phyloP scores from a whole-genome alignment of 257 asterid genomes.

The Solanum habrochaites region DNA sequence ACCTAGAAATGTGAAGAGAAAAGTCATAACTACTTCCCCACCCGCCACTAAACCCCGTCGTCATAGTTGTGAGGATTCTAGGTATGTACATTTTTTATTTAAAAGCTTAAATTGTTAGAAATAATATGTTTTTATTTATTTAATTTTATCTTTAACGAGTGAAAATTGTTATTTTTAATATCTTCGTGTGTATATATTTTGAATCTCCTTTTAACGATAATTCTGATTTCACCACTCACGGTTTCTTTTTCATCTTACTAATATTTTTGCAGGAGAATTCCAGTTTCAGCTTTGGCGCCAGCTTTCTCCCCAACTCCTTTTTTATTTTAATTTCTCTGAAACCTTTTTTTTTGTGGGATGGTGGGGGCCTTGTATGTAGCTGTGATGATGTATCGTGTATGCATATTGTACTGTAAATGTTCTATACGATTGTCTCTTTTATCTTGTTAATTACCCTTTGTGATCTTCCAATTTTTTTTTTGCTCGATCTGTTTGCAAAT shows the following conservation, averaged over 20 bases:
- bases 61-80: slow-evolving; percentile 1
- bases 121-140: too few species aligned
- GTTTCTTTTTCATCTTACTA: background rate
- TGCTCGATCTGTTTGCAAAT: too few species aligned
- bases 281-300: slow-evolving; percentile 16
- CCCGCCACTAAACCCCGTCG: slow-evolving; percentile 9
- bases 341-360: background rate
- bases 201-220: background rate
- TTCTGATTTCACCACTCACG: background rate
- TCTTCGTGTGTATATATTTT: background rate
- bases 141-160: too few species aligned
- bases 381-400: background rate
- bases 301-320: slow-evolving; percentile 40
- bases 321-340: slow-evolving; percentile 30
- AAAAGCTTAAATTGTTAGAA: background rate
- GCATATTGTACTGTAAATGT: background rate
- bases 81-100: slow-evolving; percentile 4
- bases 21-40: slow-evolving; percentile 15
- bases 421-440: background rate
- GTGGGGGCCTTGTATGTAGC: background rate
- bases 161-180: too few species aligned
- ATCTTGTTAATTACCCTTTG: background rate
- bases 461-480: background rate
- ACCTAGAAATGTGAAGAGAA: slow-evolving; percentile 12
- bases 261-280: slow-evolving; percentile 24